Evolutionary conservation across 23 red algal genomes (phyloP).

Genomic region (Cyanidiococcus yangmingshanensis): DNA sequence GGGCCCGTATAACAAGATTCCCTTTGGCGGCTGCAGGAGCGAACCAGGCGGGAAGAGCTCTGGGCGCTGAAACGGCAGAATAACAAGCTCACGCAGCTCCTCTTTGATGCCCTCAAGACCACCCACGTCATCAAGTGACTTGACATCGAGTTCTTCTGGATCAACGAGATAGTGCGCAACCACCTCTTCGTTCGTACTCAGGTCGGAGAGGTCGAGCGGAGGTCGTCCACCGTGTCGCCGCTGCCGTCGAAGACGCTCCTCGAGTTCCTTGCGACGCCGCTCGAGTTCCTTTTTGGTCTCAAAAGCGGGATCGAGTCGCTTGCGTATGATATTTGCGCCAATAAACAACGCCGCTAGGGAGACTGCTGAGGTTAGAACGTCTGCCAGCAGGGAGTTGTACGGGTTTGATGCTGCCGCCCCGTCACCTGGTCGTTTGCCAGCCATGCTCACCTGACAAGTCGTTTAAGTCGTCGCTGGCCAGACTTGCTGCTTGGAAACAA

Average conservation of each 20-base stretch:
- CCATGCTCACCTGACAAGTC: background rate
- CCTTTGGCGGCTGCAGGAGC: slow-evolving; percentile 44
- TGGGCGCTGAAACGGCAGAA: slow-evolving; percentile 66
- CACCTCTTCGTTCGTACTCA: slow-evolving; percentile 49
- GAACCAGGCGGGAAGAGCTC: slow-evolving; percentile 34
- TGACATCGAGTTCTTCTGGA: slow-evolving; percentile 62
- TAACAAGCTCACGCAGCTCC: slow-evolving; percentile 66
- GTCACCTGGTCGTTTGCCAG: background rate
- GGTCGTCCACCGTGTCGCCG: slow-evolving; percentile 31
- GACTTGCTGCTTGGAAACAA: too few relatives aligned
- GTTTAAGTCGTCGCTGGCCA: too few relatives aligned
- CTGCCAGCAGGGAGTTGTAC: background rate
- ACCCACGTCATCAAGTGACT: slow-evolving; percentile 57
- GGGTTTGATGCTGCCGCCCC: background rate
- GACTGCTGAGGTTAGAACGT: background rate
- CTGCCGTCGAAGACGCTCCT: slow-evolving; percentile 8
- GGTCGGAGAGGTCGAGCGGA: slow-evolving; percentile 23
- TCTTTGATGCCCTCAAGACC: slow-evolving; percentile 73
- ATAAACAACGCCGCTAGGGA: background rate
- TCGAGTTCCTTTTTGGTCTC: background rate
- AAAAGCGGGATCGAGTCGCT: background rate
- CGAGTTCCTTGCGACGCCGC: slow-evolving; percentile 5
- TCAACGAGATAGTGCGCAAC: slow-evolving; percentile 82
- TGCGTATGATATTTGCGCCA: background rate
- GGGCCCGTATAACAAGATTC: slow-evolving; percentile 77